phyloP scores from a whole-genome alignment of 768 basidiomycete species.

The Boletus reticulatus region DNA sequence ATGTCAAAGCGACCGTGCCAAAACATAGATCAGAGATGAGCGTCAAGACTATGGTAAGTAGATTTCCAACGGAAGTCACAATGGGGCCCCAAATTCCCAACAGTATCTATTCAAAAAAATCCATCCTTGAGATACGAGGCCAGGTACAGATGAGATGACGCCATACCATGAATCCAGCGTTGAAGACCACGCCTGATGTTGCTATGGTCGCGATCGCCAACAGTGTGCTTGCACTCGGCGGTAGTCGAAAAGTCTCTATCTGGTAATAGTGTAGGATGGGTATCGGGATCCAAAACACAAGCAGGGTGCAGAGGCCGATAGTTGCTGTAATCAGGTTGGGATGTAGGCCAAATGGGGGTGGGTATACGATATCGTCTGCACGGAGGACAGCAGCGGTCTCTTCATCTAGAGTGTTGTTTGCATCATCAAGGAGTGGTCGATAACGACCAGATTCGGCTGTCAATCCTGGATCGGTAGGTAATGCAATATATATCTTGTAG shows the following conservation, averaged over 20 bases:
- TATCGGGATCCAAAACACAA: conserved; percentile 75
- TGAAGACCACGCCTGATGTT: conserved; percentile 71
- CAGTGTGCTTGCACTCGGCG: conserved; percentile 45
- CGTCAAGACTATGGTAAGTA: conserved; percentile 93
- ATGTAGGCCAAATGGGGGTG: conserved; percentile 81
- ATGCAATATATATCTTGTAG: conserved; percentile 76
- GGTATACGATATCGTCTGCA: conserved; percentile 40
- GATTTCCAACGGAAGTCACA: conserved; percentile 81
- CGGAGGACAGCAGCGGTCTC: conserved; percentile 11
- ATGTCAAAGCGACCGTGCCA: conserved; percentile 60
- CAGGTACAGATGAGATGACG: background rate
- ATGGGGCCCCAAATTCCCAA: conserved; percentile 88
- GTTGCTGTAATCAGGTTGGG: conserved; percentile 77
- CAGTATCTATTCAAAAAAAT: conserved; percentile 50
- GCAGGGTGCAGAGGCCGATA: conserved; percentile 77
- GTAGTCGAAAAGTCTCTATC: conserved; percentile 66
- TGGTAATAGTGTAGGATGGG: conserved; percentile 67
- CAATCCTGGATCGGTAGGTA: conserved; percentile 62
- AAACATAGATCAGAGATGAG: conserved; percentile 77
- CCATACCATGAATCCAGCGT: conserved; percentile 81
- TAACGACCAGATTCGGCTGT: conserved; percentile 41
- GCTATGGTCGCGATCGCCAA: conserved; percentile 67
- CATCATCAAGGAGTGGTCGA: conserved; percentile 40
- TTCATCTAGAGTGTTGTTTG: conserved; percentile 29
- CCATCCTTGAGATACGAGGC: conserved; percentile 1